These are phyloP conservation scores for Takashimella koratensis DNA, from an alignment of 1,284 basidiomycete genomes.

Conservation along the genomic window DNA sequence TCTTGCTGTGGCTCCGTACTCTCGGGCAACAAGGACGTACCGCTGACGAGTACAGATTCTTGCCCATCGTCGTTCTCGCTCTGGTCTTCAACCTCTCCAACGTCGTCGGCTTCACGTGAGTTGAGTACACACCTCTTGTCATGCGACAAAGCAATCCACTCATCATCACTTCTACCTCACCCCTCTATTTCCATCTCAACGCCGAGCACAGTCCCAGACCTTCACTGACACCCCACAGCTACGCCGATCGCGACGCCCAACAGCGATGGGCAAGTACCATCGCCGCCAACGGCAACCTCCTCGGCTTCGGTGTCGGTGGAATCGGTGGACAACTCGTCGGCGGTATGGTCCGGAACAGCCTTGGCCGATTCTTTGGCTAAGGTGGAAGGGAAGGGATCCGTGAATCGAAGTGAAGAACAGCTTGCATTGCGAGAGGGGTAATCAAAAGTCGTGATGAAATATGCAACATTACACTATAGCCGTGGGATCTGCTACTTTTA, in stretches of 20 bases:
- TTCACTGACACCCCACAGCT: constrained; percentile 18
- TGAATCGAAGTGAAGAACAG: no score
- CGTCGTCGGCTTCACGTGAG: constrained; percentile 86
- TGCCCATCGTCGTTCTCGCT: constrained; percentile 82
- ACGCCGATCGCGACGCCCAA: constrained; percentile 83
- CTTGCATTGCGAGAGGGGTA: no score
- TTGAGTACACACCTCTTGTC: no score
- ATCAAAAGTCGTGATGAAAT: no score
- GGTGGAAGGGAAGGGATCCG: constrained; percentile 8
- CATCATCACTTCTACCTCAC: no score
- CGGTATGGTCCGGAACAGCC: constrained; percentile 71
- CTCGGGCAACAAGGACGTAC: no score
- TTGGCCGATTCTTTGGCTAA: constrained; percentile 66
- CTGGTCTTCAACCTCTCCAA: constrained; percentile 90
- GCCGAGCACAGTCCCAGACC: background rate
- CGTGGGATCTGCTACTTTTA: no score
- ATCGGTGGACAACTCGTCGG: constrained; percentile 74
- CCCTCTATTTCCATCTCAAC: no score
- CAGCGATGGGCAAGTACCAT: constrained; percentile 71
- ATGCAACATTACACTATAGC: no score
- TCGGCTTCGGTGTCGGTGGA: constrained; percentile 60
- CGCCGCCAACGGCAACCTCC: constrained; percentile 58
- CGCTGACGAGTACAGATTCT: constrained; percentile 56
- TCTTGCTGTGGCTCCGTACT: constrained; percentile 24
- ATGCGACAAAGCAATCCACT: no score